A percentile compares a stretch with the other conserved stretches of the same genome.
These are phyloP conservation scores for Conticribra guillardii DNA, from an alignment of 108 stramenopile genomes.

Conservation along the genomic window DNA sequence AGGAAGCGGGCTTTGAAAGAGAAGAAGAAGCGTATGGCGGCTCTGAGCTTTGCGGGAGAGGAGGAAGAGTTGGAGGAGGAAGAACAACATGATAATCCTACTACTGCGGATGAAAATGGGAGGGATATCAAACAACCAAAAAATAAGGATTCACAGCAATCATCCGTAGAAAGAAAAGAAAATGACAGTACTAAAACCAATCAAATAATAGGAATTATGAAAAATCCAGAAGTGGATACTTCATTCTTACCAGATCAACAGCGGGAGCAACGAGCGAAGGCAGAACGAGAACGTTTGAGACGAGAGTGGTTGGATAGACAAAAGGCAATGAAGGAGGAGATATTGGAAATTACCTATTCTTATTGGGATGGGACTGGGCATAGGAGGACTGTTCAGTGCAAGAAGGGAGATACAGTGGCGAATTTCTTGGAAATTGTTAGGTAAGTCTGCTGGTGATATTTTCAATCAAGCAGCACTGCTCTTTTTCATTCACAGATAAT, in stretches of 20 bases:
- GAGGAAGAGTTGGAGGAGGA: slow-evolving; percentile 65
- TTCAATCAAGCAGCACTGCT: no score
- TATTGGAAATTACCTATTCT: slow-evolving; percentile 91
- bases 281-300: slow-evolving; percentile 71
- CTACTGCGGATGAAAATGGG: slow-evolving; percentile 15
- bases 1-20: slow-evolving; percentile 66
- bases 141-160: slow-evolving; percentile 15
- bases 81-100: slow-evolving; percentile 8
- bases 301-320: slow-evolving; percentile 88
- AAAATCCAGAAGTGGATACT: slow-evolving; percentile 94
- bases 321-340: slow-evolving; percentile 78
- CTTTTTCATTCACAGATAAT: no score
- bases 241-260: slow-evolving; percentile 91
- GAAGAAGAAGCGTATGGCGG: slow-evolving; percentile 68
- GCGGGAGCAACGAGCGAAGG: slow-evolving; percentile 65
- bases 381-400: slow-evolving; percentile 70
- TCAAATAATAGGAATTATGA: slow-evolving; percentile 57
- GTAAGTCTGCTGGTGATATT: neutral
- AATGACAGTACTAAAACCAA: slow-evolving; percentile 2
- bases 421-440: slow-evolving; percentile 90
- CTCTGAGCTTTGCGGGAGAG: slow-evolving; percentile 66
- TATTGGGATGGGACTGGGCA: slow-evolving; percentile 99
- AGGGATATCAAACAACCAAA: neutral
- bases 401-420: slow-evolving; percentile 90
- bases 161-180: neutral